A percentile compares a stretch with the other conserved stretches of the same genome.
These are phyloP conservation scores for Escovopsis sp. DNA, from an alignment of 2,329 filamentous ascomycete genomes.

Conservation along the genomic window DNA sequence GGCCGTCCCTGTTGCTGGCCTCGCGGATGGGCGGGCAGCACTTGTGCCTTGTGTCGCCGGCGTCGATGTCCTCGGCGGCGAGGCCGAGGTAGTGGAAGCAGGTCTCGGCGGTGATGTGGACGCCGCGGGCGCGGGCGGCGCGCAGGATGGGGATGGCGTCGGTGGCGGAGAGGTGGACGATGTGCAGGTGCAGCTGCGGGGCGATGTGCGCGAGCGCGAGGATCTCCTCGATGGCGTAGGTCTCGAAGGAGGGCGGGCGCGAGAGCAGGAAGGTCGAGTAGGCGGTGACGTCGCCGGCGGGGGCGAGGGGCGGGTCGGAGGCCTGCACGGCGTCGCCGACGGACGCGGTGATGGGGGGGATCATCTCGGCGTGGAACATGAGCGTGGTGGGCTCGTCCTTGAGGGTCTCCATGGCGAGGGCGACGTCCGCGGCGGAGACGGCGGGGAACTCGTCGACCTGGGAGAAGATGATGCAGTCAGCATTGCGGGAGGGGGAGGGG, in stretches of 20 bases:
- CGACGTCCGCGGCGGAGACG: conserved; percentile 66
- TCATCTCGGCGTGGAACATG: conserved; percentile 99
- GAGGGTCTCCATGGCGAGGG: conserved; percentile 65
- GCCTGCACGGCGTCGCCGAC: conserved; percentile 63
- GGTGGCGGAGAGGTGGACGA: conserved; percentile 83
- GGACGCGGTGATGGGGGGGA: conserved; percentile 69
- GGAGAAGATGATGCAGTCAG: conserved; percentile 6
- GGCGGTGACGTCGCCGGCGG: conserved; percentile 55
- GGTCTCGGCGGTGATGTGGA: conserved; percentile 86
- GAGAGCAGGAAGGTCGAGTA: conserved; percentile 90
- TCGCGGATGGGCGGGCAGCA: conserved; percentile 87
- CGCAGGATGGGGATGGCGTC: conserved; percentile 73
- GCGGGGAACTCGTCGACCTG: conserved; percentile 93
- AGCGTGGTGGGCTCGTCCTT: conserved; percentile 73
- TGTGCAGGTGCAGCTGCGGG: conserved; percentile 73
- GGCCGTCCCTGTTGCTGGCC: conserved; percentile 63
- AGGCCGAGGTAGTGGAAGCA: conserved; percentile 91
- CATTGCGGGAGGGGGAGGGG: too few species aligned
- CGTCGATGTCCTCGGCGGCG: conserved; percentile 64
- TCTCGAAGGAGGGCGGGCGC: conserved; percentile 79
- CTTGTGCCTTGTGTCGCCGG: conserved; percentile 85
- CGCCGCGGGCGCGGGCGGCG: conserved; percentile 53
- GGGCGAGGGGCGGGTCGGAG: conserved; percentile 54
- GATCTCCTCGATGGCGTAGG: conserved; percentile 78
- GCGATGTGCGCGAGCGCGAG: conserved; percentile 67